Percentiles rank a stretch among this genome's conserved stretches.
Conservation (phyloP, 768 basidiomycete species). For the Russula earlei region DNA sequence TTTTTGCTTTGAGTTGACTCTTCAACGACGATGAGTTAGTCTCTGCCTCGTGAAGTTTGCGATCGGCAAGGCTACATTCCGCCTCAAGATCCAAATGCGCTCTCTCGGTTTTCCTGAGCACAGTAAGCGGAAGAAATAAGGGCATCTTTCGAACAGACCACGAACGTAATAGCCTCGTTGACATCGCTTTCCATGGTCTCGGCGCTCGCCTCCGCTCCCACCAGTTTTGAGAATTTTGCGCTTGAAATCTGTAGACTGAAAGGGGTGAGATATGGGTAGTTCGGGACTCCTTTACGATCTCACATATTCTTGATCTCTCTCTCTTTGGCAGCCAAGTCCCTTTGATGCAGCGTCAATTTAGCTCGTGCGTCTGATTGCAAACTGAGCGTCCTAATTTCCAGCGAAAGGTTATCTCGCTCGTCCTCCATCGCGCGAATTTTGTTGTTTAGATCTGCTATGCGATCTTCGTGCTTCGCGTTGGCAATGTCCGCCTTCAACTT, state of each 20-base stretch:
- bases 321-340: slow-evolving; percentile 54
- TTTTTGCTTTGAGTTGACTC: slow-evolving; percentile 50
- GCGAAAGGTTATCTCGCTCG: slow-evolving; percentile 55
- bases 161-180: slow-evolving; percentile 48
- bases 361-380: slow-evolving; percentile 76
- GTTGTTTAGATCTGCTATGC: slow-evolving; percentile 42
- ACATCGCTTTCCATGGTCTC: slow-evolving; percentile 71
- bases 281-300: slow-evolving; percentile 23
- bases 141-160: slow-evolving; percentile 8
- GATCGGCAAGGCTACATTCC: slow-evolving; percentile 38
- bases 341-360: slow-evolving; percentile 62
- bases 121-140: neutral
- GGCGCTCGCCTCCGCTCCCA: slow-evolving; percentile 47
- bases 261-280: neutral
- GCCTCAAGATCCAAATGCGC: slow-evolving; percentile 43
- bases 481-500: slow-evolving; percentile 52
- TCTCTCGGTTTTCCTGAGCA: slow-evolving; percentile 54
- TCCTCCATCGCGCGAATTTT: slow-evolving; percentile 57
- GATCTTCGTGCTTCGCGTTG: slow-evolving; percentile 55
- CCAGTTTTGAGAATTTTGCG: slow-evolving; percentile 52
- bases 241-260: slow-evolving; percentile 54
- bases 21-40: slow-evolving; percentile 51
- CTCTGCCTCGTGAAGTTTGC: slow-evolving; percentile 54
- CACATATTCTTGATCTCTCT: slow-evolving; percentile 63
- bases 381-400: slow-evolving; percentile 62